phyloP scores from a whole-genome alignment of 495 filamentous ascomycete genomes.

The Chaetomium fimeti region DNA sequence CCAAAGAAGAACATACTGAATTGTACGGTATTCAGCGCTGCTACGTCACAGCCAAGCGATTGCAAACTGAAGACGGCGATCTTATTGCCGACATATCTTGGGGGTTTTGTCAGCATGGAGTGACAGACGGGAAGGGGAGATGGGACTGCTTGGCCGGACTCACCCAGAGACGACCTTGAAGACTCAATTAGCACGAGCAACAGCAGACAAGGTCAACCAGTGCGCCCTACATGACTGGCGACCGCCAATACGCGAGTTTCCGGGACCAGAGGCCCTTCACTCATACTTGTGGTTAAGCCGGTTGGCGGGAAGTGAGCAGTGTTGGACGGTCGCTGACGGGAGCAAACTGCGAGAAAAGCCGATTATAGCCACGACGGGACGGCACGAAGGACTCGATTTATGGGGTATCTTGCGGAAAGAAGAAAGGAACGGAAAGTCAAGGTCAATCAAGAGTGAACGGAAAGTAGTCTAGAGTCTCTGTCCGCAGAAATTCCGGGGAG shows the following conservation, averaged over 20 bases:
- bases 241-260: conserved; percentile 88
- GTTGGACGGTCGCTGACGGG: neutral
- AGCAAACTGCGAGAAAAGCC: neutral
- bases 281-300: conserved; percentile 33
- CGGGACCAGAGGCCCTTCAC: conserved; percentile 58
- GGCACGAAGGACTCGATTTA: conserved; percentile 14
- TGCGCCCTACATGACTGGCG: conserved; percentile 87
- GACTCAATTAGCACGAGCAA: conserved; percentile 36
- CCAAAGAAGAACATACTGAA: conserved; percentile 62
- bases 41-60: conserved; percentile 86
- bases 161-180: conserved; percentile 75
- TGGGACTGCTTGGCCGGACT: conserved; percentile 33
- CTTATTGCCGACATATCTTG: conserved; percentile 92
- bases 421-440: neutral
- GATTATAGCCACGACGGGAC: conserved; percentile 15
- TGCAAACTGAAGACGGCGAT: conserved; percentile 94
- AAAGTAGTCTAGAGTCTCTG: neutral
- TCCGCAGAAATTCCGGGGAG: neutral
- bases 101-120: conserved; percentile 7
- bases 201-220: conserved; percentile 2
- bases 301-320: neutral
- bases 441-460: neutral
- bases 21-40: conserved; percentile 90
- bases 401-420: neutral
- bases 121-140: neutral